A percentile compares a stretch with the other conserved stretches of the same genome.
phyloP scores from a whole-genome alignment of 2,329 filamentous ascomycete genomes.

The Beauveria sp. region DNA sequence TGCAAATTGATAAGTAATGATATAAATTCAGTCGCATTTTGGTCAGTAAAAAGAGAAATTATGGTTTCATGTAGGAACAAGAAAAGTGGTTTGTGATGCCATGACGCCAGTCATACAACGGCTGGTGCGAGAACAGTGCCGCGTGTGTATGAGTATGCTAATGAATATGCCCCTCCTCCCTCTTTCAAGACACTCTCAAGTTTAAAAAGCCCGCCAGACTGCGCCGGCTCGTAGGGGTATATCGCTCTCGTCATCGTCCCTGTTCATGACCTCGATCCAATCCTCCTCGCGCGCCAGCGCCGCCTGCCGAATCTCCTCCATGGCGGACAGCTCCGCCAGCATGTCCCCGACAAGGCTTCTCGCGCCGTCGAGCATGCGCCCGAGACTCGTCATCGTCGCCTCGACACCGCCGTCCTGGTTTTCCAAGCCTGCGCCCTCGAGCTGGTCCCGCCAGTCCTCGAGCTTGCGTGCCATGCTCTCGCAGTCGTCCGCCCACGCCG shows the following conservation, averaged over 20 bases:
- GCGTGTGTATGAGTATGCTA: neutral
- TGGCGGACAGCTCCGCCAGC: conserved; percentile 53
- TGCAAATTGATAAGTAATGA: neutral
- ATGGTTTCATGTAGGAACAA: neutral
- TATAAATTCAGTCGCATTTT: neutral
- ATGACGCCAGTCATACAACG: neutral
- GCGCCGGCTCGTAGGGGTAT: conserved; percentile 34
- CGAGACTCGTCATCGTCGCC: conserved; percentile 30
- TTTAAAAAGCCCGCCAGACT: conserved; percentile 36
- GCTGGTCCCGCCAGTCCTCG: conserved; percentile 43
- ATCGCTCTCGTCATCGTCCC: conserved; percentile 30
- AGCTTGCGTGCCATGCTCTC: conserved; percentile 44
- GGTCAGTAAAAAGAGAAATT: neutral
- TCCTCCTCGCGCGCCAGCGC: conserved; percentile 47
- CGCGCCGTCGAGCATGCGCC: conserved; percentile 40
- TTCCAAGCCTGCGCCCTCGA: conserved; percentile 25
- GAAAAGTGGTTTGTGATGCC: neutral
- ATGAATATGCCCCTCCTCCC: neutral
- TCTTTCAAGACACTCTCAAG: neutral
- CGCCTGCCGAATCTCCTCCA: conserved; percentile 54
- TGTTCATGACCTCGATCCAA: conserved; percentile 51
- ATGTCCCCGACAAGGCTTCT: conserved; percentile 47
- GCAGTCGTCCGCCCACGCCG: conserved; percentile 52
- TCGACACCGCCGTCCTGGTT: conserved; percentile 12
- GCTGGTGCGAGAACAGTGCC: neutral